Evolutionary conservation across 2,329 filamentous ascomycete genomes (phyloP), one percentile per base, ranked within the genome.

Genomic region (Exophiala phaeomuriformis): DNA sequence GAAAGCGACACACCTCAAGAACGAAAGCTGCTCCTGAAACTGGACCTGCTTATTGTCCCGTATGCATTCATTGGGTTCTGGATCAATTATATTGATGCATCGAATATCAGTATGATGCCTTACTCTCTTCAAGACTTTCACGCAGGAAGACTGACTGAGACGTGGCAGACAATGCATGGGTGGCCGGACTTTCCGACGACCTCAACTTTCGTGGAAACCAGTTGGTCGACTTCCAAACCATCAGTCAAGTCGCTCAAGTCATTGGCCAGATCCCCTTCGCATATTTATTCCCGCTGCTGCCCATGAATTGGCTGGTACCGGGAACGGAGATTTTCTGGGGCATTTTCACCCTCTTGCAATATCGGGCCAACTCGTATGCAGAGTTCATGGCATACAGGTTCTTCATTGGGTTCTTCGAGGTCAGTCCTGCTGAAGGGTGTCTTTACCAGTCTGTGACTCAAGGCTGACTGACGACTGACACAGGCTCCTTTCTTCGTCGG

Each of bases 51-150:
- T 1, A 76, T 81, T 37, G 72, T 81, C 0, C 77, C 77, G 0
- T 81, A 80, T 60, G 76, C 76, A 0, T 75, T 81, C 42, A 62
- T 80, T 1, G 70, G 73, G 0, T 79, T 79, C 56, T 80, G 77
- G 75, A 43, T 39, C 41, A 80, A 79, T 60, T 77, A 79, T 52
- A 71, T 81, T 7, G 76, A 79, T 36, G 76, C 79, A 57, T 67
- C 73, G 2, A 79, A 80, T 50, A 69, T 80, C 47, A 79, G 75
- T 78, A 58, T 44, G 68, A 58, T 6, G 2, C 8, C 5, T 4
- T 30, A 19, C 27, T 8, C 45, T 49, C 2, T 7, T 41, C 39
- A 37, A n/a, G 19, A 27, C n/a, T 12, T 12, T 42, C 33, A 35
- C 33, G 6, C 33, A 27, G 40, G 5, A 5, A 8, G 29, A 27